Evolutionary conservation across 2,329 filamentous ascomycete genomes (phyloP), one percentile per base, ranked within the genome.

Genomic region (Trichoderma sp.): DNA sequence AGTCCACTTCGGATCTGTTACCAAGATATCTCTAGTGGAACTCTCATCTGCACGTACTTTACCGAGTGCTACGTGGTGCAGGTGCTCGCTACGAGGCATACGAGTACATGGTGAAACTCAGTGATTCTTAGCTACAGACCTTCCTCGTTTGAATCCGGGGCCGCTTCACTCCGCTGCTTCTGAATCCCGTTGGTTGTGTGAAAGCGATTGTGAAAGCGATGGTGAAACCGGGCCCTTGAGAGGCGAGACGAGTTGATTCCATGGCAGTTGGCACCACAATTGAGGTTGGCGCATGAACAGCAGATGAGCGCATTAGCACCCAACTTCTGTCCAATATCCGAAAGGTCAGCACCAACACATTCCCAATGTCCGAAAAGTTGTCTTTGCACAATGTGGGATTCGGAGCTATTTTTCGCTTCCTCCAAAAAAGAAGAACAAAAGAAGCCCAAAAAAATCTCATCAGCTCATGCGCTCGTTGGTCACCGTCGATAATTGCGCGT

Each of bases 1-100:
- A 53, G 4, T 6, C 66, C 66, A n/a, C 66, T 62, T 62, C n/a
- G 66, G 34, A 62, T 15, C 28, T 53, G 60, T 68, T n/a, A 53
- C 66, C 57, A 47, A 39, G 56, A 32, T 18, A 32, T 61, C 36
- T 36, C 66, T 69, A 62, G 57, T 26, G 57, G 57, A 51, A 9
- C 28, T 36, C 57, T 69, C 36, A 15, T 53, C 39, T 53, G 39
- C 28, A 51, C 21, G 26, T 34, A 47, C 26, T 66, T 28, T 30
- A 30, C 39, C 15, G 36, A 57, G 53, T 28, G 26, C 51, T 36
- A 43, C 30, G 15, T 66, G 32, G 30, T 56, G 36, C 12, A n/a
- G 15, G 14, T 56, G 21, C 30, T n/a, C 21, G 18, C 12, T 26
- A 28, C 32, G 56, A 26, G 30, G 28, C 9, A 34, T 30, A 32